These are phyloP conservation scores for Vigna mungo DNA, from an alignment of 306 rosid genomes.

Conservation along the genomic window DNA sequence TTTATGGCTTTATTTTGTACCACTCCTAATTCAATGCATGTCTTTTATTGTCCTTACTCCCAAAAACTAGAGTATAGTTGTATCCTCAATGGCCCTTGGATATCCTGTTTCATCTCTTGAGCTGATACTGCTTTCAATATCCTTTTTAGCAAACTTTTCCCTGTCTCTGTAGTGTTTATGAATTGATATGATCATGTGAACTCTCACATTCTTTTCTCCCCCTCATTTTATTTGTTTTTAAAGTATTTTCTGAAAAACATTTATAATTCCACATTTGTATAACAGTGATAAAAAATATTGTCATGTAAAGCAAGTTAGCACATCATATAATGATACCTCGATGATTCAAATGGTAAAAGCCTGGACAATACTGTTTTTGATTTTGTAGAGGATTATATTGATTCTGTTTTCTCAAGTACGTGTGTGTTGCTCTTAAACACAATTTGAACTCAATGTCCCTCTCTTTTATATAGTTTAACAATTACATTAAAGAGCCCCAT, in stretches of 20 bases:
- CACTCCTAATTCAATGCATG: conserved; percentile 9
- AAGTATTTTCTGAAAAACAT: not conserved
- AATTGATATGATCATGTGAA: conserved; percentile 16
- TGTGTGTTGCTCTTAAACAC: too few relatives aligned
- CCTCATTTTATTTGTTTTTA: not conserved
- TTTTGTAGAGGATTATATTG: too few relatives aligned
- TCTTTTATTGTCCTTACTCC: not conserved
- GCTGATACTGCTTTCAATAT: not conserved
- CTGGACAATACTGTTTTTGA: too few relatives aligned
- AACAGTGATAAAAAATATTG: not conserved
- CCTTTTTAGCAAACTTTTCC: not conserved
- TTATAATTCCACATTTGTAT: not conserved
- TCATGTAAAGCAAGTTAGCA: not conserved
- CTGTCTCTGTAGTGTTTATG: not conserved
- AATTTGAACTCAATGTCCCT: too few relatives aligned
- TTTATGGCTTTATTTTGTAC: conserved; percentile 8
- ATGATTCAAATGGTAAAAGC: not conserved
- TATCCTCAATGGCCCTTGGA: not conserved
- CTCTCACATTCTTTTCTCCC: not conserved
- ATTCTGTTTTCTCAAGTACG: too few relatives aligned
- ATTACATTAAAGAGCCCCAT: too few relatives aligned
- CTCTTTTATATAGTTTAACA: too few relatives aligned
- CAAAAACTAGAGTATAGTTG: not conserved
- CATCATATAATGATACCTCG: not conserved
- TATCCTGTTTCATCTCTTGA: conserved; percentile 8